These are phyloP conservation scores for Geotrichum australiense DNA, from an alignment of 1,139 yeast species.

Conservation along the genomic window DNA sequence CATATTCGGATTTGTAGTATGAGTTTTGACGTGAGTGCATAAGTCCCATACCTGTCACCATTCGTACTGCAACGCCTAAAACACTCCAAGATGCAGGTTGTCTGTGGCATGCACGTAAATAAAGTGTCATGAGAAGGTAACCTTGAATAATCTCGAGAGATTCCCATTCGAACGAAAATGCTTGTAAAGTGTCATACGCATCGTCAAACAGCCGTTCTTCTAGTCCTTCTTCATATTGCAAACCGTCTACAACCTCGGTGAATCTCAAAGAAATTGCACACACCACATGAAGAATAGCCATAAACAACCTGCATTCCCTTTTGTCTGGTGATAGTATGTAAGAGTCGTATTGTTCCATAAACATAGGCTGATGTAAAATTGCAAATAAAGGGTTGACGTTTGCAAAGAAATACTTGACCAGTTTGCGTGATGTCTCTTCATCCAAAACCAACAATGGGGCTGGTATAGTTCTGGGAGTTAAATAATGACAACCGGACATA, in stretches of 20 bases:
- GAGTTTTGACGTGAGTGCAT: conserved; percentile 25
- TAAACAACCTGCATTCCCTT: conserved; percentile 39
- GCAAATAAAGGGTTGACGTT: conserved; percentile 52
- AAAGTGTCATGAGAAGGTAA: conserved; percentile 51
- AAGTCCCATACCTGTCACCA: conserved; percentile 54
- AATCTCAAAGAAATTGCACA: conserved; percentile 50
- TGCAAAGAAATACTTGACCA: conserved; percentile 42
- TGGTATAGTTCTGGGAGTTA: conserved; percentile 40
- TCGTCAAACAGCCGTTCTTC: conserved; percentile 52
- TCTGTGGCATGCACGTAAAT: conserved; percentile 49
- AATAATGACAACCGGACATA: conserved; percentile 51
- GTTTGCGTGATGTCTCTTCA: conserved; percentile 21
- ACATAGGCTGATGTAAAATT: conserved; percentile 49
- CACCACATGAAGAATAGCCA: conserved; percentile 46
- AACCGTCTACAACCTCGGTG: conserved; percentile 40
- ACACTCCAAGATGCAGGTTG: conserved; percentile 52
- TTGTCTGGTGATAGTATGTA: conserved; percentile 31
- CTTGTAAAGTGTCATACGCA: conserved; percentile 42
- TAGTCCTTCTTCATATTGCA: conserved; percentile 33
- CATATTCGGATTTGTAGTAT: conserved; percentile 35
- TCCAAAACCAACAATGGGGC: conserved; percentile 21
- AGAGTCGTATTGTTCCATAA: conserved; percentile 44
- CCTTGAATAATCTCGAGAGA: conserved; percentile 58
- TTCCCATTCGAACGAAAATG: conserved; percentile 60
- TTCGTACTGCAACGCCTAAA: conserved; percentile 47